These are phyloP conservation scores for Aspergillus sp. DNA, from an alignment of 2,329 filamentous ascomycete species.

Conservation along the genomic window DNA sequence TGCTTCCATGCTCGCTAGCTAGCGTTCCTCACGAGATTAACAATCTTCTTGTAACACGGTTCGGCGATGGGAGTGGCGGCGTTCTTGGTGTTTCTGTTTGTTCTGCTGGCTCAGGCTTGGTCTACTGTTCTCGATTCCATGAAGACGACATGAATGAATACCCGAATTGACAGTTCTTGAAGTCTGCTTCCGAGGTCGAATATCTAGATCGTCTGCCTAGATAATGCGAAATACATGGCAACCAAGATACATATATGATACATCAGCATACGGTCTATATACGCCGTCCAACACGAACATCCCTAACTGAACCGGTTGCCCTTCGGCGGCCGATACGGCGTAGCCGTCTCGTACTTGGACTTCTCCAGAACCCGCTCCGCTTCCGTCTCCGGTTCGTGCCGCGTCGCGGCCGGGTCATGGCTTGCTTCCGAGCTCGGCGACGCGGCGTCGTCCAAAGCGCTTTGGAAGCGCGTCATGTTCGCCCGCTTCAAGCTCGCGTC, in stretches of 20 bases:
- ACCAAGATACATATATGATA: constrained; percentile 1
- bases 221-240: too few relatives aligned
- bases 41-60: not conserved
- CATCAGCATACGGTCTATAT: too few relatives aligned
- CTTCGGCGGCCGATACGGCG: constrained; percentile 67
- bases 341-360: constrained; percentile 78
- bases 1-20: constrained; percentile 34
- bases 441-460: constrained; percentile 40
- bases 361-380: constrained; percentile 60
- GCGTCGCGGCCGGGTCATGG: constrained; percentile 73
- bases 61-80: not conserved
- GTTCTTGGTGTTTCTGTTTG: not conserved
- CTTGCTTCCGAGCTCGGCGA: constrained; percentile 65
- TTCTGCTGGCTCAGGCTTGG: too few relatives aligned
- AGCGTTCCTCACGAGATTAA: not conserved
- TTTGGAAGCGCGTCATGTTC: constrained; percentile 19
- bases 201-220: too few relatives aligned
- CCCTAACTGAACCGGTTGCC: constrained; percentile 70
- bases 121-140: not conserved
- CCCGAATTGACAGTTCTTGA: too few relatives aligned
- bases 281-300: too few relatives aligned
- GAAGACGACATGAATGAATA: too few relatives aligned
- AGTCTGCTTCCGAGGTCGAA: too few relatives aligned
- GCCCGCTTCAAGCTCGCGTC: constrained; percentile 27
- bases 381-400: constrained; percentile 67